Base-by-base conservation (phyloP, 495 filamentous ascomycete genomes). In the Podospora tetraspora region DNA sequence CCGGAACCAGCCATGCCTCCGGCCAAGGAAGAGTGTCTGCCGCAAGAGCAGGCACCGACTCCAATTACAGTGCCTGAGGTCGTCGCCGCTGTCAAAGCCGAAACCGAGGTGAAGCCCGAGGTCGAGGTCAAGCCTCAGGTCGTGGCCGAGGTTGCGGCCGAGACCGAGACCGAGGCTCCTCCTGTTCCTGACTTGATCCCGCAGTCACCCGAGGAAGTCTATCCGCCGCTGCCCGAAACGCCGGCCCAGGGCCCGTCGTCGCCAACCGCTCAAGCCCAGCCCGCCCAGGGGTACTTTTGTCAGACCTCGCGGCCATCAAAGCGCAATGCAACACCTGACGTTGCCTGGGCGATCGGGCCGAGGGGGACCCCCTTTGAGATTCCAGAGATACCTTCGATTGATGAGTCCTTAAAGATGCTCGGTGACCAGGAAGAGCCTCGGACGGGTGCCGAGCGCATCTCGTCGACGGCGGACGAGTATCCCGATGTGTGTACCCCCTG, bases 181-280 rank as follows among this genome's bases (percentile, higher is more conserved):
- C 43, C 43, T 19, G 43, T 52, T n/a, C 43, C 43, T 9, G 43
- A 52, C 16, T 8, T 52, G 43, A n/a, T 52, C 2, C 43, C 43
- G 43, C 43, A 52, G 5, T 52, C 43, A 0, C 32, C 23, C 3
- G 56, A 30, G 25, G 63, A 58, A 19, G 60, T 32, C 13, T 65
- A 65, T 10, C 63, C 63, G 19, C 63, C 63, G 8, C 63, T 65
- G 8, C 63, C 63, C 19, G 63, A 58, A 9, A 65, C 63, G 13
- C 63, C 63, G 7, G 63, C 63, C 8, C 43, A 52, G 43, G 43
- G 43, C 7, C 43, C 43, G 2, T 52, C 43, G 16, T 52, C 43
- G 19, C 43, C 43, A 8, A 52, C 43, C 5, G 43, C 43, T 9
- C 43, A 52, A 8, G 43, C 43, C 7, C 43, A 52, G 43, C 43